Conservation (phyloP, 1,139 yeast genomes). For the Hyphopichia burtonii region DNA sequence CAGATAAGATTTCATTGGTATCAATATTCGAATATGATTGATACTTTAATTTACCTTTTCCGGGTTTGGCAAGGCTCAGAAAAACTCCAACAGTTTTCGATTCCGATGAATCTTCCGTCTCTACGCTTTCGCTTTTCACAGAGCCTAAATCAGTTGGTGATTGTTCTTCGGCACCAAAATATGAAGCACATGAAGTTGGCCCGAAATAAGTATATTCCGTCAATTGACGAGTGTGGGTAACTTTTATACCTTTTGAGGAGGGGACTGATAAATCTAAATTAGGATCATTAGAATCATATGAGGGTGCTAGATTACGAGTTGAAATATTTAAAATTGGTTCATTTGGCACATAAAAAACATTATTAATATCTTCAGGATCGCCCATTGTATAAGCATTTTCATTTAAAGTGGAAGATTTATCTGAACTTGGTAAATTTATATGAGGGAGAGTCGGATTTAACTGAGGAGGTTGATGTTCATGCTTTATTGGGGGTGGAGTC, state of each 20-base stretch:
- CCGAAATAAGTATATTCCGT: slow-evolving; percentile 9
- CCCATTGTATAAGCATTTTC: background rate
- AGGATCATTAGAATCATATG: slow-evolving; percentile 3
- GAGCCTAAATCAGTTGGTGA: background rate
- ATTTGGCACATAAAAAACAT: slow-evolving; percentile 5
- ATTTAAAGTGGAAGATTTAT: background rate
- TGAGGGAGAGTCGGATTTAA: slow-evolving; percentile 3
- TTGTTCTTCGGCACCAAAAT: slow-evolving; percentile 6
- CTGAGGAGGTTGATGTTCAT: slow-evolving; percentile 4
- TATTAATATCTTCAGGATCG: slow-evolving; percentile 2
- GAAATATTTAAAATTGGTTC: slow-evolving; percentile 9
- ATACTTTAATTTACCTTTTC: slow-evolving; percentile 1
- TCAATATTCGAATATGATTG: slow-evolving; percentile 7
- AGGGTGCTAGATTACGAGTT: slow-evolving; percentile 6
- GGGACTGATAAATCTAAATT: background rate
- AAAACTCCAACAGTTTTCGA: background rate
- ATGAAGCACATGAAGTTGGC: slow-evolving; percentile 8
- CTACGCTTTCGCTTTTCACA: background rate
- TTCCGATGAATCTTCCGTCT: background rate
- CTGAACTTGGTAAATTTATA: background rate
- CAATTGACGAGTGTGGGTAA: slow-evolving; percentile 2
- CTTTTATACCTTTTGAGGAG: slow-evolving; percentile 5
- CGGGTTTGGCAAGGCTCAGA: background rate
- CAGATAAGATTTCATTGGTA: slow-evolving; percentile 10
- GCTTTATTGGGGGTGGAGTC: slow-evolving; percentile 1